Conservation (phyloP, 192 early-diverging fungal genomes). For the Coemansia sp. region DNA sequence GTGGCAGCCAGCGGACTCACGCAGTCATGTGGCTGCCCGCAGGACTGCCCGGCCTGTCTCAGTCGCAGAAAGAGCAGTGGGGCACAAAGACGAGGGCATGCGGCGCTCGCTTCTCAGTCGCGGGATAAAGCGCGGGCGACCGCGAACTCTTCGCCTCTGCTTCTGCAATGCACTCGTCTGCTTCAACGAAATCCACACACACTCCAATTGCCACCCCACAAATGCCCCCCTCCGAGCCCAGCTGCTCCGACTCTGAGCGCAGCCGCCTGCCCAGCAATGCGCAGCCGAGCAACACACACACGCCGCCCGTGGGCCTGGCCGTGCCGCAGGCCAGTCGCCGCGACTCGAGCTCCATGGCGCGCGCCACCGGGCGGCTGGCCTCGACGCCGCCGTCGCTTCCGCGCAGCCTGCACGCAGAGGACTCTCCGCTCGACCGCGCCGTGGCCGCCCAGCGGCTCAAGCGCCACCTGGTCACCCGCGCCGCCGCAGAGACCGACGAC, state of each 20-base stretch:
- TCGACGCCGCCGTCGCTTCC: slow-evolving; percentile 34
- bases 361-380: slow-evolving; percentile 38
- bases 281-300: slow-evolving; percentile 7
- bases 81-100: no score
- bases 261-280: slow-evolving; percentile 29
- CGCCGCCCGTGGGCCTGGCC: slow-evolving; percentile 9
- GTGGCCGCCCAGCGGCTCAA: slow-evolving; percentile 60
- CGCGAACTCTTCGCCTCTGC: no score
- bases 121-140: no score
- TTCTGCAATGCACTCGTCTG: no score
- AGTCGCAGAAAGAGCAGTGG: no score
- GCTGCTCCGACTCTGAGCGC: slow-evolving; percentile 16
- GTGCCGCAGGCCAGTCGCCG: slow-evolving; percentile 23
- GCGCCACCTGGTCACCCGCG: slow-evolving; percentile 64
- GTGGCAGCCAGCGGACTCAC: no score
- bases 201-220: no score
- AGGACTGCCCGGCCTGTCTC: no score
- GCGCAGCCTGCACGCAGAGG: slow-evolving; percentile 33
- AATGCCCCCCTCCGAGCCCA: not conserved
- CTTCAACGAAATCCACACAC: no score
- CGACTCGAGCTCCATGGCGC: slow-evolving; percentile 17
- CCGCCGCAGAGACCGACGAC: not conserved
- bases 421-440: slow-evolving; percentile 8
- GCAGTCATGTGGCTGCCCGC: no score
- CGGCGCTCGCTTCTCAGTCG: no score